Evolutionary conservation across 495 filamentous ascomycete genomes (phyloP), one percentile per base, ranked within the genome.

Genomic region (Astrothelium subdiscretum): DNA sequence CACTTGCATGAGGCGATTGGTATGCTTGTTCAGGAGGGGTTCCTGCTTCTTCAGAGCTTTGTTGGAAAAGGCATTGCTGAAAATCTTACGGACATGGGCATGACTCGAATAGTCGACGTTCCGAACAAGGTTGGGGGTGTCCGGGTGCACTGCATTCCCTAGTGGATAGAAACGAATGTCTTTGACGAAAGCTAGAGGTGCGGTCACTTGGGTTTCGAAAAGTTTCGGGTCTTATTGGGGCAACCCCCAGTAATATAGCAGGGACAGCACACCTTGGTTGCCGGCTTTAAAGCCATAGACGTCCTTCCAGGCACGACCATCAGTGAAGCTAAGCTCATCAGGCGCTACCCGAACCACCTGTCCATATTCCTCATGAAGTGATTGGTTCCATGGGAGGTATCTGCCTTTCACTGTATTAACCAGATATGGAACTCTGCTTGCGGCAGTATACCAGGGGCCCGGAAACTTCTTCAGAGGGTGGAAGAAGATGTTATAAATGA

Each of bases 401-500:
- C 29, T 15, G 48, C 48, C 48, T 8, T 8, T 54, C 20, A 29
- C 15, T 3, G 29, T 29, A 8, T 27, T 11, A 10, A 54, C 3
- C 20, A 54, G 48, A 24, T 54, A 27, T 8, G 48, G 48, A 29
- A 54, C 8, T 54, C 48, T 54, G 57, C 66, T 70, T 13, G 63
- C 57, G 18, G 59, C 51, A 59, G 64, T 68, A 44, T 66, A 43
- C 52, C 59, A 67, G 2, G 70, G 66, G 24, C 70, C 70, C 5
- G 70, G 70, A 43, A 65, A 70, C 24, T 67, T 69, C 6, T 62
- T 59, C 29, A 72, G 62, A 42, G 70, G 70, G 43, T 67, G 66
- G 29, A 69, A 63, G 58, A 63, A 69, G 29, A 69, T 32, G 54
- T 66, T 67, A 61, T 67, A 72, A 59, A 71, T 48, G 63, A 61